Evolutionary conservation across 257 asterid genomes (phyloP).

Genomic region (Solanum sitiens): DNA sequence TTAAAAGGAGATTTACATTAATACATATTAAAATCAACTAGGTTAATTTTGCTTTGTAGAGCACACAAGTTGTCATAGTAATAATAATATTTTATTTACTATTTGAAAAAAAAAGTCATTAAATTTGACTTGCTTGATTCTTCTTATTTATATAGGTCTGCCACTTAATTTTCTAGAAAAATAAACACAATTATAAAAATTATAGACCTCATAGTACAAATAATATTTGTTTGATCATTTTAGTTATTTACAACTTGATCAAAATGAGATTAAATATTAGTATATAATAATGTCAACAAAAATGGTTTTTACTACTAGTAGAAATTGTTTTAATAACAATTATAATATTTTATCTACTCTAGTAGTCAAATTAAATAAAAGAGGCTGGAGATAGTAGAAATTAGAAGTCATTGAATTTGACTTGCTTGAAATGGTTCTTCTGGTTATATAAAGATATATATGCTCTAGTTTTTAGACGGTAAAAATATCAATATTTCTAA

Average conservation of each 20-base stretch:
- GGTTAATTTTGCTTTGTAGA: not conserved
- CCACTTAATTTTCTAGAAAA: not conserved
- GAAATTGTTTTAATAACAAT: not conserved
- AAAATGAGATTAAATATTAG: not conserved
- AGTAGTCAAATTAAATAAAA: not conserved
- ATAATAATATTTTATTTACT: not conserved
- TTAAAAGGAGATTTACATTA: not conserved
- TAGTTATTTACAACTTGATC: not conserved
- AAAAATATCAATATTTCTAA: fast-evolving
- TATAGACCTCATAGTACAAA: not conserved
- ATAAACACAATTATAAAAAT: not conserved
- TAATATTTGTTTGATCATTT: not conserved
- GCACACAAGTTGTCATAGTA: not conserved
- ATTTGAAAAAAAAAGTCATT: not conserved
- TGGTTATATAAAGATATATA: no score
- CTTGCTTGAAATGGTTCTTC: not conserved
- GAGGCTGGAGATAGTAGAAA: not conserved
- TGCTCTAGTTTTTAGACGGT: no score
- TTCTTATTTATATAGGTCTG: not conserved
- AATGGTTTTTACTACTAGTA: no score
- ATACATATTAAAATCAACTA: not conserved
- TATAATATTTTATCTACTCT: not conserved
- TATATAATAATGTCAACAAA: not conserved
- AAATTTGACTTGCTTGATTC: not conserved
- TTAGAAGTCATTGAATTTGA: not conserved